These are phyloP conservation scores for Candida cerambycidarum DNA, from an alignment of 805 yeast species.

Conservation along the genomic window DNA sequence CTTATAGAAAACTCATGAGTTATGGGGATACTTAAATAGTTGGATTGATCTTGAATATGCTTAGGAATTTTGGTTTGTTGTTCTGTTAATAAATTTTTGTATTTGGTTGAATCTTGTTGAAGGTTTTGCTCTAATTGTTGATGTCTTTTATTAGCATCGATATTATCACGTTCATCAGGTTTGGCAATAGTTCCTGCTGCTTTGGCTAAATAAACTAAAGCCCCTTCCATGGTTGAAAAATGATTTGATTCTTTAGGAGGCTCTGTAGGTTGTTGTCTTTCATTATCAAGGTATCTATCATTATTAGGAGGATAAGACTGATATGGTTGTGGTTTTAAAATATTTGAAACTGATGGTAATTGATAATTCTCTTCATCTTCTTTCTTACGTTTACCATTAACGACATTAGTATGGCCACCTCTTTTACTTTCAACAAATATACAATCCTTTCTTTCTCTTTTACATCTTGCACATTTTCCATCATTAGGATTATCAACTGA, in stretches of 20 bases:
- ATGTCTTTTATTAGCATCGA: conserved; percentile 52
- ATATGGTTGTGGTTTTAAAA: conserved; percentile 10
- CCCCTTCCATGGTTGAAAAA: conserved; percentile 52
- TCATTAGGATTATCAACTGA: conserved; percentile 66
- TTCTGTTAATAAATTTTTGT: conserved; percentile 6
- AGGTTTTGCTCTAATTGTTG: conserved; percentile 40
- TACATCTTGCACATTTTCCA: conserved; percentile 86
- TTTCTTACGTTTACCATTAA: conserved; percentile 53
- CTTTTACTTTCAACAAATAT: conserved; percentile 50
- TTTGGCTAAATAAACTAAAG: conserved; percentile 69
- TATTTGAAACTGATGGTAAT: conserved; percentile 17
- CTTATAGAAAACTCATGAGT: conserved; percentile 34
- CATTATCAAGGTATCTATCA: background rate
- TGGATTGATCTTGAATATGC: conserved; percentile 18
- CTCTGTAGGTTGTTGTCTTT: background rate
- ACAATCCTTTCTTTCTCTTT: conserved; percentile 80
- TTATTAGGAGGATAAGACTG: background rate
- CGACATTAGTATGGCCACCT: conserved; percentile 26
- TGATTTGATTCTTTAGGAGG: conserved; percentile 18
- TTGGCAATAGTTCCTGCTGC: conserved; percentile 77
- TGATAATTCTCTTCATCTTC: conserved; percentile 2
- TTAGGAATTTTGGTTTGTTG: conserved; percentile 11
- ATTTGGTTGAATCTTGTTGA: conserved; percentile 2
- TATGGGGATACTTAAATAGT: conserved; percentile 16
- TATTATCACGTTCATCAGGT: conserved; percentile 63